These are phyloP conservation scores for Fistulifera pelliculosa DNA, from an alignment of 108 stramenopile species.

Conservation along the genomic window DNA sequence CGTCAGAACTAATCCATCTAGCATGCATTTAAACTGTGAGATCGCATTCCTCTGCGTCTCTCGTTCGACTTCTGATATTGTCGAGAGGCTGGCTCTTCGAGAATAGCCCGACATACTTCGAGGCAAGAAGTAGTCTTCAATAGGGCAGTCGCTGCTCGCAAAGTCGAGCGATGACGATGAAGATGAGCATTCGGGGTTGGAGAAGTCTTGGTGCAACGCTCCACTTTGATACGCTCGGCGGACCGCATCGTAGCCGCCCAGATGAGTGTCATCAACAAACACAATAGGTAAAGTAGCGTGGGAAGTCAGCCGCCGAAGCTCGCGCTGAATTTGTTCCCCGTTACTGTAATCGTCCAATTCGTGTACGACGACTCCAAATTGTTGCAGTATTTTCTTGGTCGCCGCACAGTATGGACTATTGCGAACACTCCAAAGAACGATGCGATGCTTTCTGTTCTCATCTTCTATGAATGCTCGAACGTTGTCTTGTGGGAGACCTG, in stretches of 20 bases:
- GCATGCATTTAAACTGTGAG: background rate
- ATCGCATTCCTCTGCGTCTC: background rate
- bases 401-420: constrained; percentile 39
- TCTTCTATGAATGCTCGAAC: too few species aligned
- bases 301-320: constrained; percentile 25
- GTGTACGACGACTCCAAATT: constrained; percentile 24
- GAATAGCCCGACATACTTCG: too few species aligned
- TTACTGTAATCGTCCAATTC: constrained; percentile 58
- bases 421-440: constrained; percentile 13
- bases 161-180: background rate
- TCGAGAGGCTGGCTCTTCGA: background rate
- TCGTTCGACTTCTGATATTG: background rate
- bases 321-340: constrained; percentile 40
- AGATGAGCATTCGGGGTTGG: background rate
- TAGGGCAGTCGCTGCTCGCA: background rate
- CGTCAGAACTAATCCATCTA: background rate
- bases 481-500: too few species aligned
- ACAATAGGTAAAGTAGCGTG: constrained; percentile 66
- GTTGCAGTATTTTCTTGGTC: constrained; percentile 51
- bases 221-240: constrained; percentile 33
- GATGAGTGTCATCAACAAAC: constrained; percentile 58
- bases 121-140: too few species aligned
- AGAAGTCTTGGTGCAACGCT: constrained; percentile 13
- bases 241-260: constrained; percentile 63
- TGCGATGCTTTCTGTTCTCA: too few species aligned